Conservation (phyloP, 495 filamentous ascomycete genomes). For the Platismatia glauca region DNA sequence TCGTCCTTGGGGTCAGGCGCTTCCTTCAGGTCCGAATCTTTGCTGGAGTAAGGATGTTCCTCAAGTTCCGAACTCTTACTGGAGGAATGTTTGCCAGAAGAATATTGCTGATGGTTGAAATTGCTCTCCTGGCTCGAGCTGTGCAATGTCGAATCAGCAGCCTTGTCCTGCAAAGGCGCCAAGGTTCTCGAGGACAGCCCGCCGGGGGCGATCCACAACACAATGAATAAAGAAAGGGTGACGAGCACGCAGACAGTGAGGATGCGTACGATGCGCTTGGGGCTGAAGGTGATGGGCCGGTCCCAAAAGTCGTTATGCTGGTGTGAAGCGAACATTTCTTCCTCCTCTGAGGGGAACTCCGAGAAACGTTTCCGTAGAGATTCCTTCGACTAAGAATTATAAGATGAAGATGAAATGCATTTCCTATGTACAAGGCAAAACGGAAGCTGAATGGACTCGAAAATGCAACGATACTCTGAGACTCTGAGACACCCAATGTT, state of each 20-base stretch:
- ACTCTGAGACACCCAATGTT: too few species aligned
- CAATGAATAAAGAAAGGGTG: neutral
- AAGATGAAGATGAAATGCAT: neutral
- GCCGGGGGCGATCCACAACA: neutral
- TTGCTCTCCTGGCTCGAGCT: neutral
- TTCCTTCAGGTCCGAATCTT: neutral
- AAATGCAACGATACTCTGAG: too few species aligned
- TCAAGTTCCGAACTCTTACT: neutral
- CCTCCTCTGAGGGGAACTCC: neutral
- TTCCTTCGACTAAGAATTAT: too few species aligned
- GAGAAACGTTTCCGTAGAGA: neutral
- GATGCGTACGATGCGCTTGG: neutral
- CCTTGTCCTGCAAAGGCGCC: neutral
- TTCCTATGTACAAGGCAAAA: neutral
- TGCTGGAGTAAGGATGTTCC: neutral
- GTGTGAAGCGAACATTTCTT: neutral
- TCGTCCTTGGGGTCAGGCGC: neutral
- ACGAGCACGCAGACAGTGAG: neutral
- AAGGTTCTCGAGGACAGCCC: neutral
- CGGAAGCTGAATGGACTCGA: neutral
- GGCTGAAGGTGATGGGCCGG: neutral
- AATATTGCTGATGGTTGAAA: neutral
- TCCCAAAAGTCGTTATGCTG: neutral
- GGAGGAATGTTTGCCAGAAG: neutral
- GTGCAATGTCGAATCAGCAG: neutral